Evolutionary conservation across 2,329 filamentous ascomycete genomes (phyloP), one percentile per base, ranked within the genome.

Genomic region (Fusarium subtropicale): DNA sequence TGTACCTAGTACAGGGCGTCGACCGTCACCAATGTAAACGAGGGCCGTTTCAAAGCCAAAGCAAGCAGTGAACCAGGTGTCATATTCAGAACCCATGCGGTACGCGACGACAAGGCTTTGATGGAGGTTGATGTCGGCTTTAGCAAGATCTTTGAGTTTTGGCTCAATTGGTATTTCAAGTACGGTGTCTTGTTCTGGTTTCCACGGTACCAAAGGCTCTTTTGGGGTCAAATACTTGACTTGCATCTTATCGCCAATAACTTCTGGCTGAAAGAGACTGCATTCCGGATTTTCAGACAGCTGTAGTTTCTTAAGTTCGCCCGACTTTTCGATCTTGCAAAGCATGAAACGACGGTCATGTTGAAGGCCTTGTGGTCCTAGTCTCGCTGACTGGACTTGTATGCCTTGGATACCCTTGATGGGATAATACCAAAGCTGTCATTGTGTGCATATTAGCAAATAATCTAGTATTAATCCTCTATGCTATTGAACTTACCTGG

Each of bases 261-360:
- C 79, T n/a, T 83, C 81, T 57, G 89, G 90, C 24, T 83, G 78
- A 75, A 93, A 93, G 6, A 92, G 84, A 16, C 85, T 83, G 80
- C 91, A 90, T 59, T 87, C 82, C 0, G 89, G 85, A 59, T 87
- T 84, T 30, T 81, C 64, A 1, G 84, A 78, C 33, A 92, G 80
- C 74, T 91, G 88, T 77, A 93, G 85, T 72, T 89, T 89, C 64
- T 81, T 78, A 30, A 87, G 74, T 36, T 77, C 73, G 30, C 76
- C 81, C 41, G 80, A 77, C 44, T 79, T 71, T 20, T 81, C 75
- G 67, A 86, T 81, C 70, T 86, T 86, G 65, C 88, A 84, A 6
- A 93, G 84, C 87, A 93, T 92, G 79, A 92, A 93, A 34, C 83
- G 83, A 12, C 91, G 86, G 79, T 94, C 91, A 75, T 91, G 81